These are phyloP conservation scores for Fomitopsis serialis DNA, from an alignment of 768 basidiomycete species.

Conservation along the genomic window DNA sequence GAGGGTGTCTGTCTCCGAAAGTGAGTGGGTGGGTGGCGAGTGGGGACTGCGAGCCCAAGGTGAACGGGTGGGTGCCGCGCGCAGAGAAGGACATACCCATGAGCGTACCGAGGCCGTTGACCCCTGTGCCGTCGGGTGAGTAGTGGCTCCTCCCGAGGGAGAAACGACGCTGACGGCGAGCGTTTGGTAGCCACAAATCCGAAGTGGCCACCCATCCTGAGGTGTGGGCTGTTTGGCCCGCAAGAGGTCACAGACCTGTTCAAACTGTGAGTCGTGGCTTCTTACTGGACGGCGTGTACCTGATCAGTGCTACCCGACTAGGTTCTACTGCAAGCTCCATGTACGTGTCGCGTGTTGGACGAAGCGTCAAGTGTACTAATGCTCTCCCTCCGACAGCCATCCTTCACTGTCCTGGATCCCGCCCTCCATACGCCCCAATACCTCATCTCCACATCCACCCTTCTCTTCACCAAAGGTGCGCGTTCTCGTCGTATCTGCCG, in stretches of 20 bases:
- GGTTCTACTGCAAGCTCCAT: conserved; percentile 46
- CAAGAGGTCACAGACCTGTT: conserved; percentile 29
- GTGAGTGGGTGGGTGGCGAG: too few species aligned
- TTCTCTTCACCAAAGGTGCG: conserved; percentile 51
- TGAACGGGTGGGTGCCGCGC: too few species aligned
- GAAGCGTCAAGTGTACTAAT: conserved; percentile 21
- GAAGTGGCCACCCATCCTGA: neutral
- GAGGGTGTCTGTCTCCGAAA: too few species aligned
- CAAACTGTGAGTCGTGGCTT: conserved; percentile 45
- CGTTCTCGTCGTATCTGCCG: neutral
- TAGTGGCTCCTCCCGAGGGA: too few species aligned
- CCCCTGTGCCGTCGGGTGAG: too few species aligned
- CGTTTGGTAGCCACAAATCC: neutral
- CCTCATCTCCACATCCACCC: conserved; percentile 42
- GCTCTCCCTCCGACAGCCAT: conserved; percentile 30
- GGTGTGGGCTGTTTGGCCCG: neutral
- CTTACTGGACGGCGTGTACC: too few species aligned
- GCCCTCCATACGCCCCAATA: conserved; percentile 42
- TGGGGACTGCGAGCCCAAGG: too few species aligned
- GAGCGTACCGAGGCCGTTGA: too few species aligned
- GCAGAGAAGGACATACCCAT: too few species aligned
- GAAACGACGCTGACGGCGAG: neutral
- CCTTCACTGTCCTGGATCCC: conserved; percentile 48
- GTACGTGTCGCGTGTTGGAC: conserved; percentile 20
- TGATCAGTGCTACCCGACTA: too few species aligned